Base-by-base conservation (phyloP, 2,329 filamentous ascomycete species). In the Shiraia sp. region DNA sequence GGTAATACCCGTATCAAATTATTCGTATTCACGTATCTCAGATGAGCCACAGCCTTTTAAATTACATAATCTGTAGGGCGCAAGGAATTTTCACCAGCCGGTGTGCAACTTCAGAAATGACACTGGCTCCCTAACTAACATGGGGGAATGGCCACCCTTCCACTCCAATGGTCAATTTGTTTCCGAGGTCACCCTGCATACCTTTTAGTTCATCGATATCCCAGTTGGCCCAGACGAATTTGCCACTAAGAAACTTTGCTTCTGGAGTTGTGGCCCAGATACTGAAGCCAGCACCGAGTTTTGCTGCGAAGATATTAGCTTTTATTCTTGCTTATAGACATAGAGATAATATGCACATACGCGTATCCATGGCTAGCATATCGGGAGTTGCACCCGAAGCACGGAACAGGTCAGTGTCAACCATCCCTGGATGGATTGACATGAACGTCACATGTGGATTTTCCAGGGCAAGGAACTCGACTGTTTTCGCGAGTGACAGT, bases 381-480 rank as follows among this genome's bases (percentile, higher is more conserved):
- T 42, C 33, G 6, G 41, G 40, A 22, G 19, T 22, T 10, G 44
- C 32, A 3, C 49, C 56, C n/a, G 47, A 45, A 8, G 23, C 36
- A 3, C 39, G 16, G 30, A 53, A 53, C 46, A 70, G 26, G 7
- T 65, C 59, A 2, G 71, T 72, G 5, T 60, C 51, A 1, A 68
- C 51, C 6, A 71, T 49, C 3, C 69, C 69, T 1, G 69, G 71
- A 28, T 72, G 59, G 1, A 72, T 36, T 5, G 51, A 49, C 1
- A 64, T 39, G 5, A 63, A 52, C 8, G 61, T 66, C n/a, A 72
- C 51, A 10, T 63, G 50, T 1, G 67, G 63, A 40, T 72, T 61
- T 29, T 68, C 65, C 2, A 49, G 51, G 0, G 63, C 63, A 3
- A 71, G 35, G 24, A 54, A 62, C 6, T 64, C 59, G 4, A 65